A percentile compares a stretch with the other conserved stretches of the same genome.
Conservation (phyloP, 1,284 basidiomycete species). For the Fomitopsis betulina region DNA sequence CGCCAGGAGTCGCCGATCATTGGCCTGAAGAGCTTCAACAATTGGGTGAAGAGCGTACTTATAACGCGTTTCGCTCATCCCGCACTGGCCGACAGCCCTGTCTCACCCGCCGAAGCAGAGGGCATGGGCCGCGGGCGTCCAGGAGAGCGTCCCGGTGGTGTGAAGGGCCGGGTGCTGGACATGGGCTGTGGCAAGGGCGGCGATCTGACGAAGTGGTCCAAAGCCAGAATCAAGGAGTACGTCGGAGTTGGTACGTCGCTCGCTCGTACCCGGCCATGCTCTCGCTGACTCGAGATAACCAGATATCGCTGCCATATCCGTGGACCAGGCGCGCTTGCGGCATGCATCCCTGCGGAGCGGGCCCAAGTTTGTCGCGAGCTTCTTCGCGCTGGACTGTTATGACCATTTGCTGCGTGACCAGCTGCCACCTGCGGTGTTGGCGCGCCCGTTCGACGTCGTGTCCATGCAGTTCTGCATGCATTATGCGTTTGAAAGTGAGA, state of each 20-base stretch:
- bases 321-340: constrained; percentile 84
- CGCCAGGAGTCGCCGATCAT: constrained; percentile 94
- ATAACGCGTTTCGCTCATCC: constrained; percentile 84
- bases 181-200: constrained; percentile 98
- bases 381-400: constrained; percentile 90
- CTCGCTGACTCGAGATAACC: constrained; percentile 5
- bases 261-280: neutral
- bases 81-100: constrained; percentile 38
- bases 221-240: constrained; percentile 78
- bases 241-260: constrained; percentile 73
- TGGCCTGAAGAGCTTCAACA: constrained; percentile 96
- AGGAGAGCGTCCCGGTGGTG: neutral
- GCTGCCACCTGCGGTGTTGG: constrained; percentile 50
- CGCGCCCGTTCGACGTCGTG: constrained; percentile 83
- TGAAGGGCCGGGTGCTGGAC: constrained; percentile 80
- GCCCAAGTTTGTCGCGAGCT: constrained; percentile 69
- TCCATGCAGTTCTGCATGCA: constrained; percentile 99
- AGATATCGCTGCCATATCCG: constrained; percentile 91
- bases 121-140: constrained; percentile 32
- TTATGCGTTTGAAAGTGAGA: constrained; percentile 91
- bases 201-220: constrained; percentile 94
- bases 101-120: constrained; percentile 23
- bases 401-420: constrained; percentile 64
- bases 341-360: constrained; percentile 39
- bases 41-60: constrained; percentile 97